Conservation (phyloP, 2,329 filamentous ascomycete genomes). For the Colletotrichum melonis region DNA sequence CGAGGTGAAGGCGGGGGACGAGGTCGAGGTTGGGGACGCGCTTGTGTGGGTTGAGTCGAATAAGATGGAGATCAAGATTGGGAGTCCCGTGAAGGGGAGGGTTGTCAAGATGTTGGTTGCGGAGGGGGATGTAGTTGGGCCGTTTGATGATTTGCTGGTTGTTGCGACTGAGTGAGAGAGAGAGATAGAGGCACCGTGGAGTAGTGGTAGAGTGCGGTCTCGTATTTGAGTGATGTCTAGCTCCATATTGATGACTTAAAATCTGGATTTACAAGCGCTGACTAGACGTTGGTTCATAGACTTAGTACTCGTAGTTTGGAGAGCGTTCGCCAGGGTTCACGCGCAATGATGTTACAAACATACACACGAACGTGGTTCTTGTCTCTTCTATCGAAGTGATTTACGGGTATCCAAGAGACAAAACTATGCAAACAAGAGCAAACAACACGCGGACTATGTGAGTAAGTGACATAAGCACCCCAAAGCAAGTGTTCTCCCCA, state of each 20-base stretch:
- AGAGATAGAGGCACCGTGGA: too few species aligned
- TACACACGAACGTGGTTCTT: background rate
- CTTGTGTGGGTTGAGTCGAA: slow-evolving; percentile 50
- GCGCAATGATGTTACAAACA: background rate
- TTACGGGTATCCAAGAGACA: slow-evolving; percentile 8
- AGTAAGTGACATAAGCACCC: background rate
- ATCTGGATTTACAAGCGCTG: background rate
- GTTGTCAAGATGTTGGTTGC: slow-evolving; percentile 41
- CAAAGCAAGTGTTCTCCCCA: background rate
- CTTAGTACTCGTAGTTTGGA: background rate
- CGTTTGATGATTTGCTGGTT: slow-evolving; percentile 42
- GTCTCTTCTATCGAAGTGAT: background rate
- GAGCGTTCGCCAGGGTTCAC: background rate
- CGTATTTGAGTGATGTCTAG: too few species aligned
- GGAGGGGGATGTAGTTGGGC: slow-evolving; percentile 44
- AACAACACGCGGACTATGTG: background rate
- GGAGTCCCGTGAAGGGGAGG: slow-evolving; percentile 42
- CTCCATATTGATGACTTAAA: background rate
- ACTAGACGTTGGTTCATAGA: background rate
- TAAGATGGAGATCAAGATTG: slow-evolving; percentile 52
- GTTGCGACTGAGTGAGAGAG: slow-evolving; percentile 32
- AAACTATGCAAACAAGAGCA: background rate
- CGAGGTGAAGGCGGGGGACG: slow-evolving; percentile 40
- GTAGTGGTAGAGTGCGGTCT: too few species aligned
- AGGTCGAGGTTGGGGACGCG: slow-evolving; percentile 43